Conservation (phyloP, 1,284 basidiomycete genomes). For the Quambalaria eucalypti region DNA sequence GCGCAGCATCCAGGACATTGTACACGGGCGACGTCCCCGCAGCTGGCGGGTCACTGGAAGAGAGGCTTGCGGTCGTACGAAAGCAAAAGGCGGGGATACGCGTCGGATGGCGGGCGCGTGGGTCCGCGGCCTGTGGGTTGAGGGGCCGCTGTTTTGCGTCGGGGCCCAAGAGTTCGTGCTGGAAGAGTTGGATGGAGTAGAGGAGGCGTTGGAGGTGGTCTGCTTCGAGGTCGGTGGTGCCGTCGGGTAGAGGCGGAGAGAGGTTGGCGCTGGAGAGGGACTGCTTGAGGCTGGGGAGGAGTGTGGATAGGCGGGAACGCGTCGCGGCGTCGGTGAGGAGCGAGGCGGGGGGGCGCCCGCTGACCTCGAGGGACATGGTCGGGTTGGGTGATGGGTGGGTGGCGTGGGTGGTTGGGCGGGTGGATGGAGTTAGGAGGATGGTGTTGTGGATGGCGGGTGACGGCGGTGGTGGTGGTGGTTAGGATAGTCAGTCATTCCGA, state of each 20-base stretch:
- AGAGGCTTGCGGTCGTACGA: constrained; percentile 24
- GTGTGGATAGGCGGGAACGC: constrained; percentile 8
- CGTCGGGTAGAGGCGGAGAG: not conserved
- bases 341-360: constrained; percentile 15
- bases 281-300: constrained; percentile 11
- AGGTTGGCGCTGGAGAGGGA: constrained; percentile 2
- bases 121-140: constrained; percentile 14
- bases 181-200: constrained; percentile 31
- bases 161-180: constrained; percentile 33
- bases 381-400: too few relatives aligned
- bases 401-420: too few relatives aligned
- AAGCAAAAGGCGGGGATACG: constrained; percentile 35
- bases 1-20: constrained; percentile 16
- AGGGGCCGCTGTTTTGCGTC: constrained; percentile 21
- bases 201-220: constrained; percentile 12
- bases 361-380: constrained; percentile 18
- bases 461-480: too few relatives aligned
- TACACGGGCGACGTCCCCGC: constrained; percentile 21
- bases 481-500: too few relatives aligned
- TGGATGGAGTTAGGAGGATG: too few relatives aligned
- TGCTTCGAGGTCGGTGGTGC: constrained; percentile 3
- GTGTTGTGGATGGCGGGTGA: too few relatives aligned
- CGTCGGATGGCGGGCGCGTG: constrained; percentile 20
- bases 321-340: constrained; percentile 10
- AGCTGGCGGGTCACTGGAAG: constrained; percentile 16